These are phyloP conservation scores for Diospyros lotus DNA, from an alignment of 148 eudicot species.

Conservation along the genomic window DNA sequence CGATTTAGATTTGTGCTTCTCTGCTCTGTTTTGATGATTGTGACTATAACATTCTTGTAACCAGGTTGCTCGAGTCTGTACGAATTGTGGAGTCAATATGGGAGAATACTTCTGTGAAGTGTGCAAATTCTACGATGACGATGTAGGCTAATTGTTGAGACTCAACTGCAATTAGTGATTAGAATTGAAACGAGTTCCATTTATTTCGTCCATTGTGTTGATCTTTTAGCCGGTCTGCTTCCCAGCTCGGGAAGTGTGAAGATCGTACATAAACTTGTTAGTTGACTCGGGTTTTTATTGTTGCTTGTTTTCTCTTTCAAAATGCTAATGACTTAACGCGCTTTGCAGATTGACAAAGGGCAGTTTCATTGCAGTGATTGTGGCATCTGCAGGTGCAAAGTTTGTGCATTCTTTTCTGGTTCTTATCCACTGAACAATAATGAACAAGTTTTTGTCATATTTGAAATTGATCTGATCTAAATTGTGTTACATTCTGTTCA, in stretches of 20 bases:
- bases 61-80: conserved; percentile 68
- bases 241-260: conserved; percentile 8
- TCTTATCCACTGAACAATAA: neutral
- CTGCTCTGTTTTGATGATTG: neutral
- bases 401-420: neutral
- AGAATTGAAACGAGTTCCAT: neutral
- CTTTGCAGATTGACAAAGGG: conserved; percentile 63
- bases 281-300: neutral
- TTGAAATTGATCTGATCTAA: conserved; percentile 7
- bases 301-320: conserved; percentile 1
- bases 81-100: conserved; percentile 88
- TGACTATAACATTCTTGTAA: neutral
- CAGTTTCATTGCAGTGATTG: conserved; percentile 96
- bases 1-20: conserved; percentile 8
- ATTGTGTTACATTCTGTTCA: conserved; percentile 20
- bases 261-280: neutral
- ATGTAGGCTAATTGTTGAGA: conserved; percentile 35
- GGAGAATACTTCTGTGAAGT: conserved; percentile 81
- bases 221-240: neutral
- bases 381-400: conserved; percentile 86
- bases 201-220: neutral
- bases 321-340: neutral
- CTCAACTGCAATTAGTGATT: neutral
- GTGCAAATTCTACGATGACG: conserved; percentile 91
- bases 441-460: neutral